Percentiles rank a stretch among this genome's conserved stretches.
These are phyloP conservation scores for Trichosanthes cucumerina DNA, from an alignment of 306 rosid species.

Conservation along the genomic window DNA sequence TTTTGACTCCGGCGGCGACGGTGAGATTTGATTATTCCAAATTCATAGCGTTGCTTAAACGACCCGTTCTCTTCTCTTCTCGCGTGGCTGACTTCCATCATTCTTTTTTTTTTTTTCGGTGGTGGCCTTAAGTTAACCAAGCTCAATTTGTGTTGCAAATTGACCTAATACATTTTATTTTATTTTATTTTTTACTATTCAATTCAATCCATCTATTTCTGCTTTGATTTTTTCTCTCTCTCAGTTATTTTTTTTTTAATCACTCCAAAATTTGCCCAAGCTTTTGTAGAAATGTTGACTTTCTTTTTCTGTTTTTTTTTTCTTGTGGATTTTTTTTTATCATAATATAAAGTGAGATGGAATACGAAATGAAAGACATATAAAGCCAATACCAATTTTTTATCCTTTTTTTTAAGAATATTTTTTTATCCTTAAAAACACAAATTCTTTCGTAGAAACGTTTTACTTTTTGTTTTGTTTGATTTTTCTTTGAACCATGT, in stretches of 20 bases:
- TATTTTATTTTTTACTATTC: neutral
- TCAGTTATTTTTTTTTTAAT: neutral
- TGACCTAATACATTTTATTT: neutral
- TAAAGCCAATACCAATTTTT: too few relatives aligned
- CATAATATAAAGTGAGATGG: neutral
- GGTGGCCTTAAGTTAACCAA: neutral
- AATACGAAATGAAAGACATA: too few relatives aligned
- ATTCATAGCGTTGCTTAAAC: neutral
- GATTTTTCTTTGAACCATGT: too few relatives aligned
- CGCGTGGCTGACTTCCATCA: neutral
- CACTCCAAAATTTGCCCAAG: neutral
- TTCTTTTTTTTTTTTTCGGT: neutral
- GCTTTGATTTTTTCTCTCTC: neutral
- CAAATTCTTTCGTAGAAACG: too few relatives aligned
- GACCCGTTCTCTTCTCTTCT: neutral
- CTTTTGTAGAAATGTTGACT: neutral
- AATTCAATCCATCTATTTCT: neutral
- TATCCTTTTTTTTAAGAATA: too few relatives aligned
- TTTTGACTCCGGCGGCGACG: neutral
- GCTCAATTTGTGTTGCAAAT: neutral
- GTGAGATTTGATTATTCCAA: neutral
- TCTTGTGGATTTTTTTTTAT: neutral
- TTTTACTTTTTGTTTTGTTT: too few relatives aligned
- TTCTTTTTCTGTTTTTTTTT: neutral
- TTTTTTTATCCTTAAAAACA: too few relatives aligned